Conservation (phyloP, 2,329 filamentous ascomycete species). For the Ophioceras dolichostomum region DNA sequence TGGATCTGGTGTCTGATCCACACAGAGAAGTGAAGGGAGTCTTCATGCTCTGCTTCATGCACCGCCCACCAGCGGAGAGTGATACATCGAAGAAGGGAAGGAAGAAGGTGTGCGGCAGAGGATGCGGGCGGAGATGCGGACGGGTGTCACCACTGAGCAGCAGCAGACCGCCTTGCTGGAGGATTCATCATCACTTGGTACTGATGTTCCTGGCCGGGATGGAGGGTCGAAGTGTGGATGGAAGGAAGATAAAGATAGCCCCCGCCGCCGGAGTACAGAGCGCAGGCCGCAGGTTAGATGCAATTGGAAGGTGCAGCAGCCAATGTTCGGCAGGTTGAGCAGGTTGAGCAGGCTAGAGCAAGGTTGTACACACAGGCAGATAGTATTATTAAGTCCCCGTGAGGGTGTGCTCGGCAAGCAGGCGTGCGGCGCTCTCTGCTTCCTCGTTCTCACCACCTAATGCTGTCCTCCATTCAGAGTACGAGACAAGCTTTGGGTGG, state of each 20-base stretch:
- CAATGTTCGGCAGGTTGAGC: too few species aligned
- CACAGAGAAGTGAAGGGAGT: too few species aligned
- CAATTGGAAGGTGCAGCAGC: neutral
- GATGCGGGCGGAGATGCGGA: too few species aligned
- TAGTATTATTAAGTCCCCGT: neutral
- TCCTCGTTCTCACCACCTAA: neutral
- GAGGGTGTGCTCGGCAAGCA: neutral
- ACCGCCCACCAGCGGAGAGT: neutral
- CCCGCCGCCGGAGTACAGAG: neutral
- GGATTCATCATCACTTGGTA: too few species aligned
- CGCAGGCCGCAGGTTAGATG: neutral
- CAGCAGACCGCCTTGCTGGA: too few species aligned
- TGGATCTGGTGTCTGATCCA: conserved; percentile 5
- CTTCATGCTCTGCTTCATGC: neutral
- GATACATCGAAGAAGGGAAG: neutral
- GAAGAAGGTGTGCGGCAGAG: neutral
- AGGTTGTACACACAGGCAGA: neutral
- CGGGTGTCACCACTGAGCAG: too few species aligned
- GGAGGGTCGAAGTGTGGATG: neutral
- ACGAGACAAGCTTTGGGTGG: too few species aligned
- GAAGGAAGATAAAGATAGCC: neutral
- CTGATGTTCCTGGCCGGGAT: neutral
- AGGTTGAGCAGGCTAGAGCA: neutral
- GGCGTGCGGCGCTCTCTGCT: neutral
- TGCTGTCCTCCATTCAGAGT: too few species aligned